Base-by-base conservation (phyloP, 805 yeast species). In the Blastobotrys chiropterorum region DNA sequence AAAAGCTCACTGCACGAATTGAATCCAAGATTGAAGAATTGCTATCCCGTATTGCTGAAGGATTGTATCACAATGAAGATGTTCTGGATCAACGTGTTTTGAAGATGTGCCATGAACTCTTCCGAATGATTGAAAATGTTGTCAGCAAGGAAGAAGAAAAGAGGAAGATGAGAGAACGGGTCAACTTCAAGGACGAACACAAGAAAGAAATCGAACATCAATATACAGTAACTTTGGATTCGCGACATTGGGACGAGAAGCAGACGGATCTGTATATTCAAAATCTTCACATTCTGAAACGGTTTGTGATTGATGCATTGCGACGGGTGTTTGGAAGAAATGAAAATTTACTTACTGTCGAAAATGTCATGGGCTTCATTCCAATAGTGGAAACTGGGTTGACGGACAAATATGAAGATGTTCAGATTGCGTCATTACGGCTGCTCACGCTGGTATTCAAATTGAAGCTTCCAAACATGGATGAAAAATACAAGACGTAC, bases 21-120 rank as follows among this genome's bases (percentile, higher is more conserved):
- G 92, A 86, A 64, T 79, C 79, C 53, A 89, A 86, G 60, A 70
- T 90, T 40, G 89, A 85, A 59, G 96, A 89, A 62, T 70, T 94
- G 41, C 66, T 92, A 57, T 78, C 87, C 65, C 78, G 95, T 55
- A 80, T 83, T 60, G 75, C 95, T 0, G 67, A 80, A n/a, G 99
- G 99, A 30, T 70, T 94, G 52, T 79, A 81, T 58, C 82, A 77
- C 56, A 94, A 92, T 64, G 72, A 70, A 3, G 86, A 82, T 51
- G 69, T 80, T 0, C 67, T 80, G 1, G 70, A 81, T 0, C 73
- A 76, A 20, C 83, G 81, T 16, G 80, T 86, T 45, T 70, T 92
- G 44, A 71, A 80, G 5, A 71, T 92, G 53, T 85, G 96, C 66
- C 84, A 80, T 63, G 90, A 90, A 64, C 71, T 92, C 22, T 82